Conservation (phyloP, 441 rosid species). For the Bruguiera hainesii region DNA sequence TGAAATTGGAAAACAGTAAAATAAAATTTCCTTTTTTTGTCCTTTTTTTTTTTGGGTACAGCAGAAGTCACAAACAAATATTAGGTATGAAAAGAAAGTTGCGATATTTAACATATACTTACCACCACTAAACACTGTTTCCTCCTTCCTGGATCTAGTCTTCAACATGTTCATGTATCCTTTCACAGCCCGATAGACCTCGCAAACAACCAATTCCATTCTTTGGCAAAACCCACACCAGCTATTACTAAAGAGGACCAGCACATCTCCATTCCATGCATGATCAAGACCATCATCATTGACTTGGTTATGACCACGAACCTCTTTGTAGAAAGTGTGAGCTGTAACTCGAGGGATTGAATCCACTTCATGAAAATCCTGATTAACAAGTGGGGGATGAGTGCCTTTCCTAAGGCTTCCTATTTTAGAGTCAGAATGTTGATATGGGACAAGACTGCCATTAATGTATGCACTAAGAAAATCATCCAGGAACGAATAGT, state of each 20-base stretch:
- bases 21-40: too few relatives aligned
- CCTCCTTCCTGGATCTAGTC: conserved; percentile 35
- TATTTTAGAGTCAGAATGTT: conserved; percentile 46
- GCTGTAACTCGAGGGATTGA: conserved; percentile 68
- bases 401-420: conserved; percentile 45
- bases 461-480: conserved; percentile 61
- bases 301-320: conserved; percentile 55
- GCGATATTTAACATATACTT: conserved; percentile 20
- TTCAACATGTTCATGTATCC: conserved; percentile 45
- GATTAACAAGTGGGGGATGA: conserved; percentile 73
- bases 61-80: conserved; percentile 1
- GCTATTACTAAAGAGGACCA: conserved; percentile 78
- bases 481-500: conserved; percentile 43
- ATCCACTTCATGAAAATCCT: conserved; percentile 78
- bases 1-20: conserved; percentile 7
- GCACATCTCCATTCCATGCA: conserved; percentile 67
- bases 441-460: conserved; percentile 66
- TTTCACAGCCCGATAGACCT: conserved; percentile 66
- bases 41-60: not conserved
- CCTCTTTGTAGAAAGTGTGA: conserved; percentile 50
- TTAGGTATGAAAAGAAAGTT: conserved; percentile 11
- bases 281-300: conserved; percentile 28
- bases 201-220: conserved; percentile 90
- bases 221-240: conserved; percentile 99
- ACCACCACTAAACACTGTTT: conserved; percentile 42